Percentiles rank a stretch among this genome's conserved stretches.
Conservation (phyloP, 768 basidiomycete species). For the Trametes elegans region DNA sequence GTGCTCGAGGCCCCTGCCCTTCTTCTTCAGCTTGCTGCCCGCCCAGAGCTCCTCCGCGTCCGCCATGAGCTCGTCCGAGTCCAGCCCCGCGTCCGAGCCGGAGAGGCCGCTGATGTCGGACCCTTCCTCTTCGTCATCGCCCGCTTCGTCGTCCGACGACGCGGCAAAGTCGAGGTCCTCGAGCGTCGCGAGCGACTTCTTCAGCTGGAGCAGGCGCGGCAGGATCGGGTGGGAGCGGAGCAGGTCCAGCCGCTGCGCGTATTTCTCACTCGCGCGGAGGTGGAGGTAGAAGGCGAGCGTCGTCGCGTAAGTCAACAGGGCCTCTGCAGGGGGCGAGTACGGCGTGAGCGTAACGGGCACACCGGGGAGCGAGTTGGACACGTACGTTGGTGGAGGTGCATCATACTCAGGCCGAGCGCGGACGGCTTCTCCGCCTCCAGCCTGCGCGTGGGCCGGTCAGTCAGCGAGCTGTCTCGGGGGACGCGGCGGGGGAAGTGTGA, state of each 20-base stretch:
- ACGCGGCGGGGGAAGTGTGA: background rate
- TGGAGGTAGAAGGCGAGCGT: slow-evolving; percentile 91
- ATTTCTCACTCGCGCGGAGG: slow-evolving; percentile 69
- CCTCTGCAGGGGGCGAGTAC: slow-evolving; percentile 63
- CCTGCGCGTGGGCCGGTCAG: slow-evolving; percentile 34
- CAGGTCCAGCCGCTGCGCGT: slow-evolving; percentile 56
- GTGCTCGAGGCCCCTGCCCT: slow-evolving; percentile 33
- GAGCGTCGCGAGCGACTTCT: slow-evolving; percentile 75
- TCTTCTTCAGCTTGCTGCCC: slow-evolving; percentile 12
- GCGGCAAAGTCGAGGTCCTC: slow-evolving; percentile 82
- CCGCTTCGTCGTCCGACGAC: slow-evolving; percentile 42
- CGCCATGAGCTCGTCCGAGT: slow-evolving; percentile 10
- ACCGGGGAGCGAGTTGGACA: slow-evolving; percentile 19
- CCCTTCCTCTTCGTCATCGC: slow-evolving; percentile 41
- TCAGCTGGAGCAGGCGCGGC: slow-evolving; percentile 74
- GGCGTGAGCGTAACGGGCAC: background rate
- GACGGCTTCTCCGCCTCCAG: slow-evolving; percentile 47
- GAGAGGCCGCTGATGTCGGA: slow-evolving; percentile 34
- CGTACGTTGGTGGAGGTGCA: slow-evolving; percentile 89
- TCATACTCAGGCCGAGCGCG: slow-evolving; percentile 61
- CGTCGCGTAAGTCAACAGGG: slow-evolving; percentile 85
- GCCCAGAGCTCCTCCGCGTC: slow-evolving; percentile 21
- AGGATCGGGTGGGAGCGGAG: slow-evolving; percentile 73
- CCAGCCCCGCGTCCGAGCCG: slow-evolving; percentile 29
- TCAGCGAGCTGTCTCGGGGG: background rate